Evolutionary conservation across 2,329 filamentous ascomycete genomes (phyloP), one percentile per base, ranked within the genome.

Genomic region (Teratosphaeria pseudoeucalypti): DNA sequence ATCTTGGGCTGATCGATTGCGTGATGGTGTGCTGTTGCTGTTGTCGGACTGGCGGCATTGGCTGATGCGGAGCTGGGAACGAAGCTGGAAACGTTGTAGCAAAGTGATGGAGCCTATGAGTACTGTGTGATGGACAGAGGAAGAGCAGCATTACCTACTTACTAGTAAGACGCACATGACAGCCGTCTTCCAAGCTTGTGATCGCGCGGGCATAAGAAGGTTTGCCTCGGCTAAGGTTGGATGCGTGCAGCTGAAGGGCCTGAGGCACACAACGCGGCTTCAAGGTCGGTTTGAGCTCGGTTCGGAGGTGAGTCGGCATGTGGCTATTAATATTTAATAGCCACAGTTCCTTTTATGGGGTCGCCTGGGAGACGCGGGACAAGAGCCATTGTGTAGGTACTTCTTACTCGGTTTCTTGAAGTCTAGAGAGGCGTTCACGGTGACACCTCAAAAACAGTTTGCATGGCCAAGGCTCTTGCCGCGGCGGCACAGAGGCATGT

Each of bases 1-100:
- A 64, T 64, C 56, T 27, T 58, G 52, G 34, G 39, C 32, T 49
- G 11, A 43, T 43, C 37, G 37, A 43, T 43, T 6, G 19, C 19
- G 16, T 49, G 16, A 23, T 19, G 7, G 23, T 6, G 43, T 9
- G 43, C 19, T 16, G n/a, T 49, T 1, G 11, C 4, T 9, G 16
- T 10, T 49, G 7, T n/a, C n/a, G 9, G 43, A 19, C 6, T 2
- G n/a, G 43, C 43, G n/a, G 43, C 43, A 49, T 23, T 49, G 43
- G 19, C n/a, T 19, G 43, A 49, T 10, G 9, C 37, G 29, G 4
- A 7, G 7, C 29, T 32, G 29, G 29, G 29, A 43, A n/a, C 16
- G 37, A 16, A 43, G 5, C 37, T 43, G 10, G 37, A 43, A 16
- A 16, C 37, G 37, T n/a, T 43, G 16, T 43, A 43, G 4, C 37